Percentiles rank a stretch among this genome's conserved stretches.
Conservation (phyloP, 495 filamentous ascomycete species). For the Neurospora hispaniola region DNA sequence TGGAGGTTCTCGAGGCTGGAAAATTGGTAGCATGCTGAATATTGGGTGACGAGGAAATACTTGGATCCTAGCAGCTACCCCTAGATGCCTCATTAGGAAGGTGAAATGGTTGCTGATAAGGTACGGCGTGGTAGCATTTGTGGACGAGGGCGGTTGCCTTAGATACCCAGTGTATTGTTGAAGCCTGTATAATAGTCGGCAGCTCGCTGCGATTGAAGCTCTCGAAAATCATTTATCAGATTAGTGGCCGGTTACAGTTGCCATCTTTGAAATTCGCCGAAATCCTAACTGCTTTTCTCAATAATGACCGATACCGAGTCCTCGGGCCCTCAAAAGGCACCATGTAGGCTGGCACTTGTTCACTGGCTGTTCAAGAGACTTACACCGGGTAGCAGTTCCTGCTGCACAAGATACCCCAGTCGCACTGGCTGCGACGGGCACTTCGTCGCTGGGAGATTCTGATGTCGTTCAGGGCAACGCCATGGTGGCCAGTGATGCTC, state of each 20-base stretch:
- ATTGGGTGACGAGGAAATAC: not conserved
- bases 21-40: not conserved
- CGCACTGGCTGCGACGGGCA: conserved; percentile 5
- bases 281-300: not conserved
- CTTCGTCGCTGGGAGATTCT: not conserved
- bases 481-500: not conserved
- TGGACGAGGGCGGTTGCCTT: not conserved
- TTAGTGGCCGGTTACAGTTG: not conserved
- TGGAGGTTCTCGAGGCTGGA: not conserved
- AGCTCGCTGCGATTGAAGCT: conserved; percentile 5
- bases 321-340: conserved; percentile 6
- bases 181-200: conserved; percentile 7
- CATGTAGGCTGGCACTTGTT: conserved; percentile 8
- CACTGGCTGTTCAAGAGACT: not conserved
- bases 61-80: not conserved
- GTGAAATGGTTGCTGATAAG: not conserved
- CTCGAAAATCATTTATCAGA: conserved; percentile 11
- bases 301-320: conserved; percentile 13
- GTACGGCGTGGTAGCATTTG: not conserved
- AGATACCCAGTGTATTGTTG: not conserved
- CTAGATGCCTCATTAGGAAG: not conserved
- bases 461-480: not conserved
- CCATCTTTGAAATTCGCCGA: not conserved
- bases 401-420: conserved; percentile 3
- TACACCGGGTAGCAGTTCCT: conserved; percentile 3